phyloP scores from a whole-genome alignment of 1,284 basidiomycete genomes.

The Cerioporus squamosus region DNA sequence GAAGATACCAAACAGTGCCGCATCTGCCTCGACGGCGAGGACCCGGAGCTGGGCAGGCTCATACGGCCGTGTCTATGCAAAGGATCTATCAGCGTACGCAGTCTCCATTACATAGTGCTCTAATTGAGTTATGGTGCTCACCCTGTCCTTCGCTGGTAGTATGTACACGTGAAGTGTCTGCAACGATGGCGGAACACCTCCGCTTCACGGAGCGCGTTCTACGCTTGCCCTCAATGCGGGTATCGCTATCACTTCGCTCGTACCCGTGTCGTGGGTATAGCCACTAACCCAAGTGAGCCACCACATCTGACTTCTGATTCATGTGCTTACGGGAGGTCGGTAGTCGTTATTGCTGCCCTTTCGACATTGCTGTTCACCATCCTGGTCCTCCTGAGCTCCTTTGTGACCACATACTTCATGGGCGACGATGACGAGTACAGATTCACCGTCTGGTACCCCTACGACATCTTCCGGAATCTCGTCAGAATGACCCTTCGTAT shows the following conservation, averaged over 20 bases:
- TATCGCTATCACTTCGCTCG: conserved; percentile 76
- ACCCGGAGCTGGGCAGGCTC: conserved; percentile 65
- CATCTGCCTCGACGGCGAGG: conserved; percentile 73
- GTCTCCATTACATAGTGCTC: conserved; percentile 9
- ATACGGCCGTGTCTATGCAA: conserved; percentile 80
- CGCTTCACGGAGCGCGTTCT: conserved; percentile 63
- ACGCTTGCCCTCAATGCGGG: conserved; percentile 74
- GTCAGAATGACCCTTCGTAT: conserved; percentile 67
- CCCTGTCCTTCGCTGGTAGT: conserved; percentile 43
- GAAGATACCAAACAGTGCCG: conserved; percentile 63
- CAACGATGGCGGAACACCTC: conserved; percentile 73
- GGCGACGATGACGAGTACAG: conserved; percentile 46
- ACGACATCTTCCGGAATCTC: conserved; percentile 63
- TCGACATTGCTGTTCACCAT: conserved; percentile 68
- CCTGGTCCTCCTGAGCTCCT: conserved; percentile 73
- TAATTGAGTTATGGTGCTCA: not conserved
- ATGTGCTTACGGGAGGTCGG: not conserved
- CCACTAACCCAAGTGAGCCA: conserved; percentile 65
- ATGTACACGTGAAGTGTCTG: conserved; percentile 78
- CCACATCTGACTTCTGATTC: not conserved
- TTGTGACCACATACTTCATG: conserved; percentile 67
- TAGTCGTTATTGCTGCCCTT: conserved; percentile 69
- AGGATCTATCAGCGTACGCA: conserved; percentile 75
- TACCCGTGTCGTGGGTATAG: conserved; percentile 68
- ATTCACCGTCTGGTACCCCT: conserved; percentile 55